These are phyloP conservation scores for Saturnispora saitoi DNA, from an alignment of 805 yeast species.

Conservation along the genomic window DNA sequence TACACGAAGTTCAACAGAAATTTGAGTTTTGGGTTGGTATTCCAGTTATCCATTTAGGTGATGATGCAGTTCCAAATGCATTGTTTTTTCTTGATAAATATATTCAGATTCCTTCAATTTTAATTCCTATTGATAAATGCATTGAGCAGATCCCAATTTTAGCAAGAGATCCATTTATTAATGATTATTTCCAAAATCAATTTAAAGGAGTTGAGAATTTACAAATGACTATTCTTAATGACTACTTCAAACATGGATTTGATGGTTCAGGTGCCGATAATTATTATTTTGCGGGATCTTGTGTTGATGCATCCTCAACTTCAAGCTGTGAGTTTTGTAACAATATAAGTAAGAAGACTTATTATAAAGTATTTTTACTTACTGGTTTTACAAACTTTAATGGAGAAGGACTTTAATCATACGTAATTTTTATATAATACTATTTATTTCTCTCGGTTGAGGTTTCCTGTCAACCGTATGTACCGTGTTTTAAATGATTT, in stretches of 20 bases:
- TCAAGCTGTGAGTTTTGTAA: constrained; percentile 82
- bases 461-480: background rate
- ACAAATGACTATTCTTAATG: constrained; percentile 38
- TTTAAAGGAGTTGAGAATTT: constrained; percentile 49
- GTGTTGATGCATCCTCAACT: constrained; percentile 76
- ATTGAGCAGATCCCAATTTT: constrained; percentile 47
- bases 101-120: constrained; percentile 67
- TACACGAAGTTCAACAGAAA: constrained; percentile 58
- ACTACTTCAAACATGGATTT: constrained; percentile 51
- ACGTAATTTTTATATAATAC: background rate
- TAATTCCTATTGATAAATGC: constrained; percentile 62
- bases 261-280: constrained; percentile 83
- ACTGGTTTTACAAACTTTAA: constrained; percentile 71
- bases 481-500: background rate
- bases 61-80: constrained; percentile 78
- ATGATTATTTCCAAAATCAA: constrained; percentile 46
- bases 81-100: constrained; percentile 72
- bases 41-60: constrained; percentile 73
- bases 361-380: constrained; percentile 49
- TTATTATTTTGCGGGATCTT: constrained; percentile 75
- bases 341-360: constrained; percentile 56
- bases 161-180: constrained; percentile 39
- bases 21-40: constrained; percentile 69
- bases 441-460: background rate
- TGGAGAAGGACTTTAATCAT: constrained; percentile 44